Evolutionary conservation across 257 asterid genomes (phyloP), one percentile per base, ranked within the genome.

Genomic region (Nicotiana tabacum): DNA sequence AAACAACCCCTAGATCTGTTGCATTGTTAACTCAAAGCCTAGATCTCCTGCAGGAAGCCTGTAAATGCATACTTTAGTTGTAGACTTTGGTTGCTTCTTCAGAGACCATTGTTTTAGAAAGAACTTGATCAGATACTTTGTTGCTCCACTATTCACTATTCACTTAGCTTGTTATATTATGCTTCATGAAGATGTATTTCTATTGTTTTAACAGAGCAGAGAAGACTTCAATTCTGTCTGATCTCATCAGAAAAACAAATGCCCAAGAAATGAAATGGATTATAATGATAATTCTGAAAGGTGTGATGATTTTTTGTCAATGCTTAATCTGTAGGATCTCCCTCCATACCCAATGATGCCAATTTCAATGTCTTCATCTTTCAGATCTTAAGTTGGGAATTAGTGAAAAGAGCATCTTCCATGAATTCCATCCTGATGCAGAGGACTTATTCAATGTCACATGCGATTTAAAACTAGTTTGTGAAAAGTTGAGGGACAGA

Each of bases 221-320:
- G 85, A 96, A 92, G 90, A 89, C 92, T 76, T 82, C 92, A 39
- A 74, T 90, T 88, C 97, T 93, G 87, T 93, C 94, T 64, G 95
- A 90, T 46, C 83, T 96, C 88, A 94, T 94, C 76, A 91, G 91
- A 90, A 92, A 91, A 84, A 96, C 99, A 81, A 96, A 96, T 87
- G 95, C 94, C 53, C 92, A 94, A 85, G 98, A 96, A 91, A 96
- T 96, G 99, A 96, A 94, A 92, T 96, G 99, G 98, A 96, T 96
- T 74, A 84, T 94, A 82, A 94, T 96, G 99, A 94, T 96, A 86
- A 94, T 96, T 86, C 97, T 94, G 77, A 96, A 96, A 94, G 99
- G 98, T 94, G 51, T 82, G 85, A 29, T 29, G 56, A 77, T 43
- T 77, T 56, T 66, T 29, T 35, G 37, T 37, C 43, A 64, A 80